Base-by-base conservation (phyloP, 2,329 filamentous ascomycete species). In the Ophiostoma piceae region DNA sequence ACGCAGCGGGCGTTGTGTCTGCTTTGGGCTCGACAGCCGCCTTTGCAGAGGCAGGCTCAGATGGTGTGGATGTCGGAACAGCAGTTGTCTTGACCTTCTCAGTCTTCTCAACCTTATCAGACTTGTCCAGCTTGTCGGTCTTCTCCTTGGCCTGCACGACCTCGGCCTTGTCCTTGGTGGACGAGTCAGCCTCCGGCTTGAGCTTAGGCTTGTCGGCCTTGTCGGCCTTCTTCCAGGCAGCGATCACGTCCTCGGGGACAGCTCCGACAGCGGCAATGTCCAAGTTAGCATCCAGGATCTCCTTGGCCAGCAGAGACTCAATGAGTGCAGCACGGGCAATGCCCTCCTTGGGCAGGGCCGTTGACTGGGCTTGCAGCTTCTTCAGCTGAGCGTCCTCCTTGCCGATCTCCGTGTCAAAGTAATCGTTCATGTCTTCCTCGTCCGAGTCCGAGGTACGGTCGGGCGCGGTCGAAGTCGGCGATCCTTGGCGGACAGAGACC, bases 341-440 rank as follows among this genome's bases (percentile, higher is more conserved):
- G 1, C 83, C 80, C 62, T 81, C 78, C 19, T 79, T 78, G 64
- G 81, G 75, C 71, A 83, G 70, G 72, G 76, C 72, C 71, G 81
- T 74, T 71, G 79, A 74, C 70, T 79, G 74, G 3, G 75, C 76
- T 69, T 83, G 79, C 7, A 87, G 76, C 67, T 81, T 82, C 71
- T 80, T 80, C 39, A 88, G 74, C 69, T 85, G 81, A 0, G 77
- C 77, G 71, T 87, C 82, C 1, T 82, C 80, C 74, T 86, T 84
- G 60, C 79, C 76, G 51, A 87, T 86, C 73, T 86, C 79, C 68
- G 79, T 79, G 68, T 83, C 80, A 68, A 88, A 86, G 71, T 84
- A 84, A 68, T 85, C 84, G 22, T 82, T 84, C 79, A 87, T 84
- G 64, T 85, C 83, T 66, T 87, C 85, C 70, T 88, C 85, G 62